These are phyloP conservation scores for Ziziphus jujuba DNA, from an alignment of 306 rosid species.

Conservation along the genomic window DNA sequence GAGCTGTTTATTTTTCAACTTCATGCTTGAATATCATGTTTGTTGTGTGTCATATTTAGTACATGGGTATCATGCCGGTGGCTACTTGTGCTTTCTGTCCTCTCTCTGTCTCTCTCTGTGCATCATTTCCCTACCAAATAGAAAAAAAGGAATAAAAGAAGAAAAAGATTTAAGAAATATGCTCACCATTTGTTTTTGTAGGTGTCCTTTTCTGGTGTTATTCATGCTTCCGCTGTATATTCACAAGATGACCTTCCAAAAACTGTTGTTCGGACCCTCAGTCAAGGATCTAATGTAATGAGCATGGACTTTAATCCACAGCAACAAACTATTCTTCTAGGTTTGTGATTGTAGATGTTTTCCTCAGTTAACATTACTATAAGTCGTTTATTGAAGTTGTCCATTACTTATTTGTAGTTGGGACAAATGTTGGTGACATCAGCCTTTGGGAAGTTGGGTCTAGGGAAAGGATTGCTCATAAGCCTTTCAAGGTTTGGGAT, in stretches of 20 bases:
- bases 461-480: slow-evolving; percentile 41
- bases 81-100: neutral
- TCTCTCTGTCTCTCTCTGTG: neutral
- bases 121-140: neutral
- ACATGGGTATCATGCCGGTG: neutral
- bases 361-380: neutral
- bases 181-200: slow-evolving; percentile 16
- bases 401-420: slow-evolving; percentile 28
- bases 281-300: slow-evolving; percentile 47
- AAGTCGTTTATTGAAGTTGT: neutral
- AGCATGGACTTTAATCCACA: slow-evolving; percentile 51
- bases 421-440: slow-evolving; percentile 51
- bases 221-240: slow-evolving; percentile 35
- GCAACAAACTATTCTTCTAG: slow-evolving; percentile 42
- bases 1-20: neutral
- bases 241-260: slow-evolving; percentile 54
- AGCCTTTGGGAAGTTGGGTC: slow-evolving; percentile 50
- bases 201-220: slow-evolving; percentile 48
- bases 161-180: neutral
- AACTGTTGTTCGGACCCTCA: slow-evolving; percentile 33
- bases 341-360: slow-evolving; percentile 22
- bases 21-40: slow-evolving; percentile 5
- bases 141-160: neutral
- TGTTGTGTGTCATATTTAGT: neutral
- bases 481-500: slow-evolving; percentile 44